Base-by-base conservation (phyloP, 139 green algal species). In the Coelastrella sp. region DNA sequence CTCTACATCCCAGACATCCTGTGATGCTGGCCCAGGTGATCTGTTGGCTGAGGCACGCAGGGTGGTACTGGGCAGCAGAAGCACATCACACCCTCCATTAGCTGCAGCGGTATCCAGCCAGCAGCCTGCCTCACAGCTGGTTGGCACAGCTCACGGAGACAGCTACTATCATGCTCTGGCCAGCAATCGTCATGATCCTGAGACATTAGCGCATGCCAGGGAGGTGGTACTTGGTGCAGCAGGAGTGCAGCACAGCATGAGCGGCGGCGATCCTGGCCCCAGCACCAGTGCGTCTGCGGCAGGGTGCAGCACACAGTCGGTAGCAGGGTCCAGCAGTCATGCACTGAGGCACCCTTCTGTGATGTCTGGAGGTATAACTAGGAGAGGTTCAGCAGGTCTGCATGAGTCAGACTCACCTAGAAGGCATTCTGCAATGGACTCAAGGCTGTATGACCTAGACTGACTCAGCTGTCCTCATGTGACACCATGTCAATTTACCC, bases 181-280 rank as follows among this genome's bases (percentile, higher is more conserved):
- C 34, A 25, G 71, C 41, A 79, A 15, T 4, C 25, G 63, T 6
- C 72, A 72, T 23, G 67, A 48, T 13, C 21, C 34, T 1, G 17
- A 53, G 4, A 63, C 8, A 40, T 25, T 53, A 5, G 41, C 50
- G 5, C 74, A 79, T 11, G 86, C 86, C 17, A 83, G 86, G 32
- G 63, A 85, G 34, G 86, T 75, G 13, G 86, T 90, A 35, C 57
- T 90, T 75, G 86, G 86, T 5, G 17, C 63, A 19, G 15, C 15
- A 17, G 62, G 23, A n/a, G 60, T 15, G 25, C 62, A 85, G n/a
- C 8, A 23, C 37, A 35, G 64, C 6, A 7, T 30, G 23, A 57
- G 45, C 45, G 11, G 15, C 11, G 69, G 69, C 25, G 69, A 78
- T 32, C 25, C 23, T 30, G 40, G 40, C n/a, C 37, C 69, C 50